A percentile compares a stretch with the other conserved stretches of the same genome.
Conservation (phyloP, 2,329 filamentous ascomycete genomes). For the Neospermospora avenae region DNA sequence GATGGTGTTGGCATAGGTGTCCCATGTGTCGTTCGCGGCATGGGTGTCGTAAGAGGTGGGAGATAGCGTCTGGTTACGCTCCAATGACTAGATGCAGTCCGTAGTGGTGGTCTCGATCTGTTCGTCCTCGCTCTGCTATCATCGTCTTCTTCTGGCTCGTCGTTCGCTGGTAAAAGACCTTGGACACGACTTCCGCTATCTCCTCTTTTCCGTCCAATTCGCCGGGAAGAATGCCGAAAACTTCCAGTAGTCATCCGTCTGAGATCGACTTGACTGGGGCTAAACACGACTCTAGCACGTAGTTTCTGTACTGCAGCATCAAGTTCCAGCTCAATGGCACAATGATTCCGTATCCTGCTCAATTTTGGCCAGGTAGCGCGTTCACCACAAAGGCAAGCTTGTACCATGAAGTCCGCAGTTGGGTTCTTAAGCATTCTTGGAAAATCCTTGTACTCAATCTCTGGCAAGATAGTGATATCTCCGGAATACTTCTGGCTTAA, state of each 20-base stretch:
- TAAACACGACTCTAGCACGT: constrained; percentile 54
- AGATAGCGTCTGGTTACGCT: constrained; percentile 14
- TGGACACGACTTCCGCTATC: constrained; percentile 23
- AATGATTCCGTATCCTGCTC: constrained; percentile 78
- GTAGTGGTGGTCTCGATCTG: constrained; percentile 22
- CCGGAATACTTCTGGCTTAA: constrained; percentile 90
- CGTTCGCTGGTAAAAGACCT: constrained; percentile 2
- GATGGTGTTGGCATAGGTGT: constrained; percentile 20
- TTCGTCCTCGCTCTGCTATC: constrained; percentile 11
- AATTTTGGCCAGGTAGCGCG: constrained; percentile 90
- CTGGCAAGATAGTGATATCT: constrained; percentile 89
- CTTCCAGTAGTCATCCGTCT: constrained; percentile 30
- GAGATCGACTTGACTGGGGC: constrained; percentile 34
- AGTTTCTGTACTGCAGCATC: constrained; percentile 70
- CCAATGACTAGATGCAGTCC: constrained; percentile 23
- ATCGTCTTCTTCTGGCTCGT: constrained; percentile 15
- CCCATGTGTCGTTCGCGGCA: constrained; percentile 16
- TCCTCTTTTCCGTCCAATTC: constrained; percentile 22
- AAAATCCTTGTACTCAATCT: constrained; percentile 71
- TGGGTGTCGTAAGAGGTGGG: constrained; percentile 8
- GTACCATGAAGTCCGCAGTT: constrained; percentile 79
- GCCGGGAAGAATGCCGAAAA: constrained; percentile 9
- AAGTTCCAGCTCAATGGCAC: constrained; percentile 82
- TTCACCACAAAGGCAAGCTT: constrained; percentile 74
- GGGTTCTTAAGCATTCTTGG: constrained; percentile 80